A percentile compares a stretch with the other conserved stretches of the same genome.
These are phyloP conservation scores for Huntiella decipiens DNA, from an alignment of 2,329 filamentous ascomycete genomes.

Conservation along the genomic window DNA sequence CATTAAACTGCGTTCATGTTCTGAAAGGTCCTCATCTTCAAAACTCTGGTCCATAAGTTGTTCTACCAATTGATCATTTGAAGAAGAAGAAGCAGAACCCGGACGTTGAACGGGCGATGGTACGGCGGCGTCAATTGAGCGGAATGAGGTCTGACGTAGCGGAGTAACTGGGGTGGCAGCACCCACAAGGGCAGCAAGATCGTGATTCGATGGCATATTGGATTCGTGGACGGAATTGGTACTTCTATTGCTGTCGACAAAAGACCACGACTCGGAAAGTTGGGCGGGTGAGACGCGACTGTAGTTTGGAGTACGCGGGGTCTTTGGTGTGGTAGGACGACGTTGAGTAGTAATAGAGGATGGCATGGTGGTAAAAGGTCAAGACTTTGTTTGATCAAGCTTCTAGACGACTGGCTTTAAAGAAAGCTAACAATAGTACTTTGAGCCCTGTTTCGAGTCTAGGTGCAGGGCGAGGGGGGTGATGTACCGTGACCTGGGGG, in stretches of 20 bases:
- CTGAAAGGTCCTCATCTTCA: not conserved
- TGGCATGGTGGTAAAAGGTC: too few relatives aligned
- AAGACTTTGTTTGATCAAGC: too few relatives aligned
- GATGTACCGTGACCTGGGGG: too few relatives aligned
- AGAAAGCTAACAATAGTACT: too few relatives aligned
- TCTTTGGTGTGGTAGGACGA: not conserved
- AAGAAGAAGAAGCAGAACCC: not conserved
- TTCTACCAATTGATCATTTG: not conserved
- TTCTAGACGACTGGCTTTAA: too few relatives aligned
- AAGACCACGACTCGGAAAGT: conserved; percentile 38
- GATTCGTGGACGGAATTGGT: too few relatives aligned
- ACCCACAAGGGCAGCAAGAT: too few relatives aligned
- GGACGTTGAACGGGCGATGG: not conserved
- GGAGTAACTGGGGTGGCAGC: not conserved
- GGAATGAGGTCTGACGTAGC: conserved; percentile 21
- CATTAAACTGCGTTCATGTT: not conserved
- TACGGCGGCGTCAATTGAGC: conserved; percentile 15
- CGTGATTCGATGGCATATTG: too few relatives aligned
- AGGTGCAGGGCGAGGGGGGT: too few relatives aligned
- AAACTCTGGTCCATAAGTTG: too few relatives aligned
- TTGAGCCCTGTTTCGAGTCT: too few relatives aligned
- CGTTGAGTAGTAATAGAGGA: too few relatives aligned
- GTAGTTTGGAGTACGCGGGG: conserved; percentile 2
- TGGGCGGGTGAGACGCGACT: conserved; percentile 2
- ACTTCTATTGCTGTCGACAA: conserved; percentile 33